Evolutionary conservation across 23 red algal species (phyloP).

Genomic region (Gracilaria domingensis): DNA sequence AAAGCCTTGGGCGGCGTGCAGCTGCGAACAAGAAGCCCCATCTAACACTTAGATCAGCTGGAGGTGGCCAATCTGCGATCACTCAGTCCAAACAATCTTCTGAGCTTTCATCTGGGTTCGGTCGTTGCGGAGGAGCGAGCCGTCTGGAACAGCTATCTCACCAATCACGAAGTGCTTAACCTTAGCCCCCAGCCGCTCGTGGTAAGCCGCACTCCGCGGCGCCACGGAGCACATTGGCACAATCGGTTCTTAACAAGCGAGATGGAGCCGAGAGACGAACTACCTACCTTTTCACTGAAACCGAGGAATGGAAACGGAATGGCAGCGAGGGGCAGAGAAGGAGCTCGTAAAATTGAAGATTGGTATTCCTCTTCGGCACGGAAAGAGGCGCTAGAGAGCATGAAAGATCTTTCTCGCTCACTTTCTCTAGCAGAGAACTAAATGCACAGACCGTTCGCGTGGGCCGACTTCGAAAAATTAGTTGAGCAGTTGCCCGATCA

Average conservation of each 20-base stretch:
- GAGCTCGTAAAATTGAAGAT: conserved; percentile 25
- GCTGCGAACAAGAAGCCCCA: not conserved
- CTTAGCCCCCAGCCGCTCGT: not conserved
- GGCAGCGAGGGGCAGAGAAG: not conserved
- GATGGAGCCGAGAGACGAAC: not conserved
- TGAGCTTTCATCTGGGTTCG: not conserved
- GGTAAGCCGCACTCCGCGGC: not conserved
- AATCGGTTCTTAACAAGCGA: conserved; percentile 4
- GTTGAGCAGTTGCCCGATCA: conserved; percentile 37
- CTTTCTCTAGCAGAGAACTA: not conserved
- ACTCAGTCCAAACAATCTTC: not conserved
- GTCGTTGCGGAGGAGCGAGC: not conserved
- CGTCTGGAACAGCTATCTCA: not conserved
- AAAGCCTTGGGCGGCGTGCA: not conserved
- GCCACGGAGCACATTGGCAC: conserved; percentile 25
- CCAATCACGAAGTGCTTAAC: not conserved
- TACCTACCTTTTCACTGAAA: not conserved
- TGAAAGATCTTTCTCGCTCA: conserved; percentile 36
- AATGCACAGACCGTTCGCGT: conserved; percentile 22
- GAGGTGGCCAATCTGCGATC: not conserved
- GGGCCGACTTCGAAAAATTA: conserved; percentile 35
- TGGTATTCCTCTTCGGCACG: conserved; percentile 44
- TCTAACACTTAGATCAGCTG: not conserved
- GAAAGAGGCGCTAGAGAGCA: conserved; percentile 28
- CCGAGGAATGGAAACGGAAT: not conserved